Conservation (phyloP, 176 grass and related monocot species). For the Puccinellia tenuiflora region DNA sequence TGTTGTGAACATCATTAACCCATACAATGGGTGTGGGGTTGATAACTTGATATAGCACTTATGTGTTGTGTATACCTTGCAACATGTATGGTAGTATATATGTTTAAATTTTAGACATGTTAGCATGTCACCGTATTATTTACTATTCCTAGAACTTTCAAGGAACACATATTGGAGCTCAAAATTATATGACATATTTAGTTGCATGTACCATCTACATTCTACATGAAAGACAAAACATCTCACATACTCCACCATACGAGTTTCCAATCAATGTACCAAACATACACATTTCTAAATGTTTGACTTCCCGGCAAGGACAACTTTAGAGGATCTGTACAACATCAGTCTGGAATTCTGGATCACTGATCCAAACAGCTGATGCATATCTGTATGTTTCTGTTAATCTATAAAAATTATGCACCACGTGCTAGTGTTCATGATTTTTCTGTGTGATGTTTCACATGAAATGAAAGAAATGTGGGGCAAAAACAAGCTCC, state of each 20-base stretch:
- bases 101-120: background rate
- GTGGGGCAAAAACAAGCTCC: background rate
- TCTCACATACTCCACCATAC: background rate
- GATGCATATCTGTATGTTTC: background rate
- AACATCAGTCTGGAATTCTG: background rate
- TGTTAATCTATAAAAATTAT: background rate
- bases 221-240: conserved; percentile 1
- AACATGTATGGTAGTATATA: background rate
- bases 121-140: background rate
- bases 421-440: background rate
- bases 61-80: background rate
- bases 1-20: background rate
- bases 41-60: conserved; percentile 4
- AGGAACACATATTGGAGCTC: background rate
- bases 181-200: background rate
- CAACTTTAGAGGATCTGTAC: background rate
- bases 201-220: background rate
- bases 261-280: background rate
- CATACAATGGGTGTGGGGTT: background rate
- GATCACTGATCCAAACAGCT: background rate
- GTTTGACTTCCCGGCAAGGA: background rate
- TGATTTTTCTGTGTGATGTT: background rate
- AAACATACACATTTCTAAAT: conserved; percentile 1
- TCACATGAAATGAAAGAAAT: background rate
- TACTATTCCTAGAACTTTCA: background rate